Conservation (phyloP, 2,329 filamentous ascomycete genomes). For the Botrytis deweyae region DNA sequence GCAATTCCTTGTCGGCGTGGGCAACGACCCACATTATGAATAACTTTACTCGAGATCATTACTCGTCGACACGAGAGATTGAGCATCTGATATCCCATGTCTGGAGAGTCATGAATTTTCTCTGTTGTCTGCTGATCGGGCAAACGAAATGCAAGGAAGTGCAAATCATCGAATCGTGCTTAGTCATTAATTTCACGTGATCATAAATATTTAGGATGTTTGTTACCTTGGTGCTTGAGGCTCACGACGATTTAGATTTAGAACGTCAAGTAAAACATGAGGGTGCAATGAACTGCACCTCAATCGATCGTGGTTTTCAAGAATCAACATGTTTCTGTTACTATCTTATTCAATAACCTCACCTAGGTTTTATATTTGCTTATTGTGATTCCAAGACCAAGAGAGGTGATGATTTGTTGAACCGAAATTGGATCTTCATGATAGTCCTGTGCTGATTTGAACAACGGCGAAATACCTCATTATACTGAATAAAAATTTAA, state of each 20-base stretch:
- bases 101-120: conserved; percentile 2
- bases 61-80: conserved; percentile 10
- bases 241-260: neutral
- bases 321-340: neutral
- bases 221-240: neutral
- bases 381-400: conserved; percentile 1
- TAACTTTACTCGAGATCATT: neutral
- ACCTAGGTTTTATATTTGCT: neutral
- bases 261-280: neutral
- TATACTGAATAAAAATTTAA: conserved; percentile 4
- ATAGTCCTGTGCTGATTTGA: conserved; percentile 7
- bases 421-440: conserved; percentile 16
- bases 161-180: neutral
- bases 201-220: neutral
- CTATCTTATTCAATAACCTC: neutral
- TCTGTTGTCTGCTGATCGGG: neutral
- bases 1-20: neutral
- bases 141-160: neutral
- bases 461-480: neutral
- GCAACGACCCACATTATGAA: neutral
- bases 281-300: neutral
- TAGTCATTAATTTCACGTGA: neutral
- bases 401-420: neutral
- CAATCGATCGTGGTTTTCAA: neutral
- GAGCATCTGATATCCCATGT: conserved; percentile 9